Base-by-base conservation (phyloP, 768 basidiomycete species). In the Holtermanniella nyarrowii region DNA sequence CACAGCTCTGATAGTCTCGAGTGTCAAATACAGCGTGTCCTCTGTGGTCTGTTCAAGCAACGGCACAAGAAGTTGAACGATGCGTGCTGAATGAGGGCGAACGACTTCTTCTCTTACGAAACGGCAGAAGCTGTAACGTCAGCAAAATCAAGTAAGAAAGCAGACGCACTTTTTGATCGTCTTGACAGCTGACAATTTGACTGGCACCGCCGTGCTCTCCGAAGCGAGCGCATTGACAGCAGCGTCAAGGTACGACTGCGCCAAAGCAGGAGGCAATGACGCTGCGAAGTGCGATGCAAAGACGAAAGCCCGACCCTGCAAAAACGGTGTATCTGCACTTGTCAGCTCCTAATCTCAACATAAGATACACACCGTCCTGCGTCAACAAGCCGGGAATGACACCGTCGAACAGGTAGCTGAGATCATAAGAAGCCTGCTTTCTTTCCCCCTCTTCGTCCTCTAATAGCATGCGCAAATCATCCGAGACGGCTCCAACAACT, bases 241-340 rank as follows among this genome's bases (percentile, higher is more conserved):
- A 3, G 88, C 88, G 21, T 85, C 82, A 26, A 97, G 76, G 66
- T 96, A 97, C 62, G 90, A 87, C 0, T 80, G 80, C 1, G 86
- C 82, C 44, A 90, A 76, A 50, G 81, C 76, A 12, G 77, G 60
- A 0, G 88, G 84, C 3, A 96, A 76, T 10, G 84, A 72, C 58
- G 81, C 80, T 1, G 86, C 78, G 64, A 82, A 96, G 63, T 89
- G 84, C 63, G 88, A 89, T 2, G 90, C 88, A 59, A 96, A 91
- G 42, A 97, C 87, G 54, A 96, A 95, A 0, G 82, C 86, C 54
- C 95, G 79, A 11, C 93, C 95, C 72, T 96, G 93, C 24, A 99
- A 72, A 79, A 96, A 99, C 0, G 89, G 89, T 50, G 77, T 78
- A 21, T 88, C 91, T 93, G 60, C 10, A n/a, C 42, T 10, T 5